These are phyloP conservation scores for Penicillium parvum DNA, from an alignment of 495 filamentous ascomycete genomes.

Conservation along the genomic window DNA sequence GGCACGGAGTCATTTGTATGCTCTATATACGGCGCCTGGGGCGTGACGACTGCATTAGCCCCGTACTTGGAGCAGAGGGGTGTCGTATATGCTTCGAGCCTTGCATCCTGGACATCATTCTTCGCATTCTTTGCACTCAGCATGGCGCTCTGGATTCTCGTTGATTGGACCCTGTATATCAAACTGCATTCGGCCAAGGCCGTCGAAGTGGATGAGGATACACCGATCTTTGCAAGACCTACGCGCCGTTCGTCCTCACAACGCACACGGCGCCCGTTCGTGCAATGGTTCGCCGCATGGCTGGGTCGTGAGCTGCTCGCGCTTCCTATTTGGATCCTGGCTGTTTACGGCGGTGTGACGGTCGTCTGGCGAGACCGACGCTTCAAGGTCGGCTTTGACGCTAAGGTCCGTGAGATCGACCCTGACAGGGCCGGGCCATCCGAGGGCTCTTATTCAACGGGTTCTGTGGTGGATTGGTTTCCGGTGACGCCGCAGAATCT, in stretches of 20 bases:
- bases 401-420: constrained; percentile 61
- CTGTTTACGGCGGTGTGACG: constrained; percentile 75
- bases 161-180: constrained; percentile 70
- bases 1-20: constrained; percentile 88
- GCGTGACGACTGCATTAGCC: constrained; percentile 63
- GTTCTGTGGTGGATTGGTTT: constrained; percentile 13
- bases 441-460: constrained; percentile 16
- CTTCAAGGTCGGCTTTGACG: constrained; percentile 79
- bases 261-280: constrained; percentile 50
- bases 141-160: constrained; percentile 63
- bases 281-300: constrained; percentile 79
- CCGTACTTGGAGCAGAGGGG: constrained; percentile 52
- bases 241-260: constrained; percentile 11
- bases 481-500: constrained; percentile 7
- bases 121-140: constrained; percentile 58
- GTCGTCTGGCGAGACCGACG: constrained; percentile 81
- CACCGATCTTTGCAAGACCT: constrained; percentile 64
- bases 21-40: constrained; percentile 73
- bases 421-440: constrained; percentile 1
- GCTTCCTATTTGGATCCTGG: constrained; percentile 81
- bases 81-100: constrained; percentile 34
- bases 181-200: constrained; percentile 66
- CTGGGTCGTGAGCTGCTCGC: constrained; percentile 77
- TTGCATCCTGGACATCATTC: constrained; percentile 67
- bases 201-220: constrained; percentile 67